These are phyloP conservation scores for Picochlorum sp. DNA, from an alignment of 139 green algal species.

Conservation along the genomic window DNA sequence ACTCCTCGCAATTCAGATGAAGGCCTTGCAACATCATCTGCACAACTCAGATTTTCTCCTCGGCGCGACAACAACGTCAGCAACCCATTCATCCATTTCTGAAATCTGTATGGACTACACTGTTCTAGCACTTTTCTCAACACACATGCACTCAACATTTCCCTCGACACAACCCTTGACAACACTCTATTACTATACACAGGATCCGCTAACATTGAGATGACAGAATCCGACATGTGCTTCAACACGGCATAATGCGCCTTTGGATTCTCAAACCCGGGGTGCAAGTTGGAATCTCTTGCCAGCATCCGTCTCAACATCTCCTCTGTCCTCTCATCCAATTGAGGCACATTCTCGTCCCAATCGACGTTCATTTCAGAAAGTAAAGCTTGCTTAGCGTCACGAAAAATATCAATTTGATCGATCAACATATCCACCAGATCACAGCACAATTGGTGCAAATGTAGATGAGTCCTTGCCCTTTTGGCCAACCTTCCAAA, in stretches of 20 bases:
- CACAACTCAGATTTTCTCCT: not conserved
- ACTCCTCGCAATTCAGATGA: not conserved
- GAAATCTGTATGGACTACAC: conserved; percentile 33
- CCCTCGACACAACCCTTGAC: conserved; percentile 39
- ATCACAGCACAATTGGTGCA: conserved; percentile 49
- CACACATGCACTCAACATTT: conserved; percentile 53
- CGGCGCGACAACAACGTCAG: conserved; percentile 6
- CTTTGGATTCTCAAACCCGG: conserved; percentile 42
- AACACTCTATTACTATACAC: conserved; percentile 7
- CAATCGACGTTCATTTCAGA: no score
- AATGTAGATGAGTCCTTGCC: conserved; percentile 33
- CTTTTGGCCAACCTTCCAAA: conserved; percentile 58
- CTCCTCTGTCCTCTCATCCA: conserved; percentile 28
- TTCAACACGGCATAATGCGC: conserved; percentile 45
- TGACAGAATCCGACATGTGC: conserved; percentile 42
- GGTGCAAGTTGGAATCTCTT: conserved; percentile 53
- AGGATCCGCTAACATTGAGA: conserved; percentile 9
- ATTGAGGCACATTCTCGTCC: conserved; percentile 23
- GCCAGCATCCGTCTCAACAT: conserved; percentile 47
- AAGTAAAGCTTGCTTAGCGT: not conserved
- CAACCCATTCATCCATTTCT: conserved; percentile 42
- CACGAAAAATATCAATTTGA: conserved; percentile 21
- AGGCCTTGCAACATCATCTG: not conserved
- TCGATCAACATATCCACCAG: conserved; percentile 47
- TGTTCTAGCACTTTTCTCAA: conserved; percentile 45